Conservation (phyloP, 306 rosid species). For the Vigna mungo region DNA sequence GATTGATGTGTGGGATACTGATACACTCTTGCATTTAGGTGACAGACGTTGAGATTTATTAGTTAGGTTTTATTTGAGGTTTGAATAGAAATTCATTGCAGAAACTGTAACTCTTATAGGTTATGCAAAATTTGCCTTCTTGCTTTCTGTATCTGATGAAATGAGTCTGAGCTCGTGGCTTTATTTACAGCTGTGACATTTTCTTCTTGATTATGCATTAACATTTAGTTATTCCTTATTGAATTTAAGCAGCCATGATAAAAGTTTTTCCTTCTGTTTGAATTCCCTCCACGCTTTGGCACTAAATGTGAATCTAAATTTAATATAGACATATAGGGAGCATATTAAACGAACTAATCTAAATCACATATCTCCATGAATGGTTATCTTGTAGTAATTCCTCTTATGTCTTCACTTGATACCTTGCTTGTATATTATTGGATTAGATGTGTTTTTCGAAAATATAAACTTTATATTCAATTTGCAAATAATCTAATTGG, state of each 20-base stretch:
- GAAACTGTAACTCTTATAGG: background rate
- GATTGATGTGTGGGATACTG: background rate
- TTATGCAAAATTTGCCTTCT: background rate
- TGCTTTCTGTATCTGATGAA: conserved; percentile 1
- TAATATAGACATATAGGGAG: background rate
- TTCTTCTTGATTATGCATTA: conserved; percentile 23
- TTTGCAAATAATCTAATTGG: too few relatives aligned
- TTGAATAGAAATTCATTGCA: background rate
- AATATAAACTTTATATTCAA: background rate
- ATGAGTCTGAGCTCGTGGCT: conserved; percentile 22
- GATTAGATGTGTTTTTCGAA: too few relatives aligned
- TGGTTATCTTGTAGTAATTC: conserved; percentile 6
- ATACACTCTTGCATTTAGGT: conserved; percentile 16
- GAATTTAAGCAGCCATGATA: conserved; percentile 8
- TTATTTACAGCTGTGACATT: background rate
- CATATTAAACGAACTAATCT: background rate
- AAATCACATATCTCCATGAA: background rate
- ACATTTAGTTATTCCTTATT: conserved; percentile 19
- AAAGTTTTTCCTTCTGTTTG: background rate
- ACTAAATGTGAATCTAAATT: background rate
- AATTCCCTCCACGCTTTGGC: conserved; percentile 1
- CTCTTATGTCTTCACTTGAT: background rate
- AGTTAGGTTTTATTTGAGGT: conserved; percentile 10
- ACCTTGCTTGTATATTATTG: background rate
- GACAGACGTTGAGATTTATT: background rate